Percentiles rank a stretch among this genome's conserved stretches.
Conservation (phyloP, 352 stramenopile genomes). For the Globisporangium middletonii region DNA sequence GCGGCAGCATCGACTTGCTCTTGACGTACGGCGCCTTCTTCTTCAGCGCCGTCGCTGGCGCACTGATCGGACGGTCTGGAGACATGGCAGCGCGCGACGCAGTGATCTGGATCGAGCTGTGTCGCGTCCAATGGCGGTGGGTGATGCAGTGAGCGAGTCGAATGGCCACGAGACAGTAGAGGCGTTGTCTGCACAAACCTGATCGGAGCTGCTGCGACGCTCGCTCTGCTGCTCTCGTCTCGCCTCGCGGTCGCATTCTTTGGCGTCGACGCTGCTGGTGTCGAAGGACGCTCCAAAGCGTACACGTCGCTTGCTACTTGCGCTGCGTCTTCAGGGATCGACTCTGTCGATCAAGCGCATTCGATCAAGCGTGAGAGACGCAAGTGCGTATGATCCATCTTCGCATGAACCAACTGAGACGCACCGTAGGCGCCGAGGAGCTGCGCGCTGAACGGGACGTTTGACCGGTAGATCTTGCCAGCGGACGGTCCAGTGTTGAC, state of each 20-base stretch:
- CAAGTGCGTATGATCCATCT: not conserved
- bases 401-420: not conserved
- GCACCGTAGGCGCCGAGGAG: slow-evolving; percentile 11
- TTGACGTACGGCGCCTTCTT: slow-evolving; percentile 26
- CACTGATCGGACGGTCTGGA: slow-evolving; percentile 46
- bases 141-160: not conserved
- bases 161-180: not conserved
- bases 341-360: not conserved
- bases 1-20: slow-evolving; percentile 9
- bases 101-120: slow-evolving; percentile 34
- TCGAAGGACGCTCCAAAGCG: no score
- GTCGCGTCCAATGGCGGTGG: not conserved
- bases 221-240: slow-evolving; percentile 4
- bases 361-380: not conserved
- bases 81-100: slow-evolving; percentile 27
- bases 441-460: slow-evolving; percentile 50
- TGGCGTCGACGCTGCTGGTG: not conserved
- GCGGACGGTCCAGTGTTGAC: slow-evolving; percentile 47
- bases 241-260: not conserved
- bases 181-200: slow-evolving; percentile 1
- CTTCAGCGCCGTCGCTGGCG: slow-evolving; percentile 34
- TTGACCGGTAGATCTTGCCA: slow-evolving; percentile 54
- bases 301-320: not conserved
- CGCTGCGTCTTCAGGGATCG: slow-evolving; percentile 9
- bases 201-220: slow-evolving; percentile 6